phyloP scores from a whole-genome alignment of 495 filamentous ascomycete genomes.

The Aspergillus funiculosus region DNA sequence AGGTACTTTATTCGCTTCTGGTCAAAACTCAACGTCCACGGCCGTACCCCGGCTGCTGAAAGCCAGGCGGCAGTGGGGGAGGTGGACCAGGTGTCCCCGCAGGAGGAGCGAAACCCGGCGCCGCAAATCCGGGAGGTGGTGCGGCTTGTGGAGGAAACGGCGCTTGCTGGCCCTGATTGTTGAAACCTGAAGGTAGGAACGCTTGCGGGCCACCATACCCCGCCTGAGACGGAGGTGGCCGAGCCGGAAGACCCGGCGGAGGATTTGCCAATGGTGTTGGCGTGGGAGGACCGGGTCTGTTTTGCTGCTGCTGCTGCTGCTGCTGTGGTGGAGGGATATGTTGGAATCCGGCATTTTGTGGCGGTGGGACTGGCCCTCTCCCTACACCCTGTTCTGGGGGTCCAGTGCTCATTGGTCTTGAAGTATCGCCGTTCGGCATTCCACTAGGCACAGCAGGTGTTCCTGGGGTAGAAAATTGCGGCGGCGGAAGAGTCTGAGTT shows the following conservation, averaged over 20 bases:
- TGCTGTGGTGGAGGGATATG: slow-evolving; percentile 37
- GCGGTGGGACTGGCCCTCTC: slow-evolving; percentile 26
- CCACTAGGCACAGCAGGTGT: slow-evolving; percentile 42
- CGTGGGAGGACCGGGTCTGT: slow-evolving; percentile 36
- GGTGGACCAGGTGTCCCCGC: slow-evolving; percentile 30
- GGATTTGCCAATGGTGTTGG: slow-evolving; percentile 53
- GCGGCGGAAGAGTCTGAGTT: slow-evolving; percentile 49
- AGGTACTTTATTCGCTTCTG: not conserved
- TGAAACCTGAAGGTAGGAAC: slow-evolving; percentile 55
- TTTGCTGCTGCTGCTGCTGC: slow-evolving; percentile 24
- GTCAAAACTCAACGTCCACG: slow-evolving; percentile 32
- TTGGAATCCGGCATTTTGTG: slow-evolving; percentile 32
- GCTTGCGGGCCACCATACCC: slow-evolving; percentile 73
- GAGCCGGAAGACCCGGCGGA: slow-evolving; percentile 69
- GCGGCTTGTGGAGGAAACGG: slow-evolving; percentile 37
- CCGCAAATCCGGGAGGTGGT: slow-evolving; percentile 52
- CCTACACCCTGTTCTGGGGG: slow-evolving; percentile 32
- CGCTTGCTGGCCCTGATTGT: slow-evolving; percentile 38
- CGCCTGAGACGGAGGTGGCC: slow-evolving; percentile 71
- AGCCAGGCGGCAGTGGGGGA: slow-evolving; percentile 44
- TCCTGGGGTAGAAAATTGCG: slow-evolving; percentile 41
- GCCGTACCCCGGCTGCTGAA: slow-evolving; percentile 46
- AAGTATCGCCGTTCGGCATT: slow-evolving; percentile 53
- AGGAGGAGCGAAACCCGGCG: slow-evolving; percentile 47
- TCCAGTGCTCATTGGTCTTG: slow-evolving; percentile 35